Evolutionary conservation across 257 asterid species (phyloP).

Genomic region (Solanum piurae): DNA sequence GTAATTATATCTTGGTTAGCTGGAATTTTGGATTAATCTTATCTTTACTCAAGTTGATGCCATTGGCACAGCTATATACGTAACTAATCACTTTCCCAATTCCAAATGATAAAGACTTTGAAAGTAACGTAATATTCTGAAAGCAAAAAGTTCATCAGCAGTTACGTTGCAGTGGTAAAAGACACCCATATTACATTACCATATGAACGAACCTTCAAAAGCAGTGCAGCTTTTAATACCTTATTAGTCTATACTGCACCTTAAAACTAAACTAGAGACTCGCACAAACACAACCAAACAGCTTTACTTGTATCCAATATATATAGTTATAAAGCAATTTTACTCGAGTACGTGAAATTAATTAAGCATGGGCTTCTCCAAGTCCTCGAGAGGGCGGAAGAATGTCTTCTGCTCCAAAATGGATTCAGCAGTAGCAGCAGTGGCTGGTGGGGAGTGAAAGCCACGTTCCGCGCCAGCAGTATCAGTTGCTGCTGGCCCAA

Average conservation of each 20-base stretch:
- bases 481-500: slow-evolving; percentile 48
- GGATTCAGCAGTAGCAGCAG: slow-evolving; percentile 20
- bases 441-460: background rate
- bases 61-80: background rate
- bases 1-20: background rate
- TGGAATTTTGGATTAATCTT: background rate
- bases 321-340: background rate
- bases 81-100: background rate
- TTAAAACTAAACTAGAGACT: background rate
- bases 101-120: background rate
- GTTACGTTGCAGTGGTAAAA: background rate
- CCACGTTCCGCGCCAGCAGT: slow-evolving; percentile 14
- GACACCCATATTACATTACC: background rate
- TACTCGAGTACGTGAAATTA: background rate
- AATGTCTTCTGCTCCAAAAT: slow-evolving; percentile 77
- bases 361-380: slow-evolving; percentile 49
- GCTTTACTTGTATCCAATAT: background rate
- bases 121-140: background rate
- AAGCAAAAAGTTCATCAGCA: background rate
- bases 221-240: background rate
- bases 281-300: background rate
- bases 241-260: background rate
- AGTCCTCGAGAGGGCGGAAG: slow-evolving; percentile 76
- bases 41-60: background rate
- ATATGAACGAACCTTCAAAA: background rate